phyloP scores from a whole-genome alignment of 768 basidiomycete species.

The Suillus clintonianus region DNA sequence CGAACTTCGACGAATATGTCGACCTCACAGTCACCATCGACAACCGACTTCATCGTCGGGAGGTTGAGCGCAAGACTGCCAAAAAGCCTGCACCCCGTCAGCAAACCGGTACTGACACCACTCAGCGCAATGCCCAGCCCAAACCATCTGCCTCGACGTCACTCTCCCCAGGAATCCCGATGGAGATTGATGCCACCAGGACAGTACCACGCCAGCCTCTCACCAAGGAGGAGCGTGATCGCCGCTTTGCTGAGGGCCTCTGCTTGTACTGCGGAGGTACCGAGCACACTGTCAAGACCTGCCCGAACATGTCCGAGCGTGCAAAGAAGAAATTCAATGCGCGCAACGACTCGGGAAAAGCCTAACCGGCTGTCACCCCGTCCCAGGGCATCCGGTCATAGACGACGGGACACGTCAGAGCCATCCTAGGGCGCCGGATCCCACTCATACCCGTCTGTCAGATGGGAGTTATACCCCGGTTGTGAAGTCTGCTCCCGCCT shows the following conservation, averaged over 20 bases:
- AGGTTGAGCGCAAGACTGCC: constrained; percentile 14
- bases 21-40: too few species aligned
- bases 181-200: constrained; percentile 32
- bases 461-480: constrained; percentile 5
- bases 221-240: constrained; percentile 26
- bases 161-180: constrained; percentile 19
- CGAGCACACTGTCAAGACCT: constrained; percentile 29
- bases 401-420: not conserved
- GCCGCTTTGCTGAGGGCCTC: constrained; percentile 25
- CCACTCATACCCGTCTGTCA: not conserved
- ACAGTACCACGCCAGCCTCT: constrained; percentile 23
- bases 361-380: not conserved
- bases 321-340: constrained; percentile 10
- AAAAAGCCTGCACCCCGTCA: not conserved
- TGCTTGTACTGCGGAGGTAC: constrained; percentile 39
- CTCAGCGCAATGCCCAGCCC: not conserved
- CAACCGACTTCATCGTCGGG: too few species aligned
- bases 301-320: constrained; percentile 24
- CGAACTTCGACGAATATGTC: too few species aligned
- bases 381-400: not conserved
- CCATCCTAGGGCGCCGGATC: not conserved
- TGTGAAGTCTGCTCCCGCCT: constrained; percentile 10
- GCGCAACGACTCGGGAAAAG: not conserved
- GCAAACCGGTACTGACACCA: not conserved
- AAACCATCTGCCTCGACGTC: not conserved